These are phyloP conservation scores for Gloeopeniophorella convolvens DNA, from an alignment of 768 basidiomycete genomes.

Conservation along the genomic window DNA sequence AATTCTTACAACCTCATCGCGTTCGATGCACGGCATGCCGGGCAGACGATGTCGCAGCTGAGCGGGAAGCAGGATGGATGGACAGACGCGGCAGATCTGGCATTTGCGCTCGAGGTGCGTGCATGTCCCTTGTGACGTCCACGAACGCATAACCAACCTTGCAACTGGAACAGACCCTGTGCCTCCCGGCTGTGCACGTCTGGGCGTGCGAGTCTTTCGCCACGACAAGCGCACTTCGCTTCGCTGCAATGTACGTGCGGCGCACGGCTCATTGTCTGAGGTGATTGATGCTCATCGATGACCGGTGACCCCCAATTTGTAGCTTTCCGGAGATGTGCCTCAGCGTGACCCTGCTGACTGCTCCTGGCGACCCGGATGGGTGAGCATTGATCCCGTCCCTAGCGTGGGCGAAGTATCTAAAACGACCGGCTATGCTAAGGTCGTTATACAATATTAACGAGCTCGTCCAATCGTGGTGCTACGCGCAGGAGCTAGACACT, in stretches of 20 bases:
- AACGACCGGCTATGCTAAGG: not conserved
- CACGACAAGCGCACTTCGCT: constrained; percentile 24
- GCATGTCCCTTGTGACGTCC: not conserved
- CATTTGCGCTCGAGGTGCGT: constrained; percentile 20
- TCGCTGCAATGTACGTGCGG: constrained; percentile 20
- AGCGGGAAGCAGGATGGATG: constrained; percentile 23
- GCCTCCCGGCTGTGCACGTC: constrained; percentile 24
- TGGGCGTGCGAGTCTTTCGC: constrained; percentile 24
- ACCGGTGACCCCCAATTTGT: not conserved
- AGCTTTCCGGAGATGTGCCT: constrained; percentile 22
- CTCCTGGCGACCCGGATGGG: constrained; percentile 13
- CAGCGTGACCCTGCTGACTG: constrained; percentile 17
- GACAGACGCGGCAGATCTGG: constrained; percentile 27
- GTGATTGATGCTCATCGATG: not conserved
- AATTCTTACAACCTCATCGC: constrained; percentile 25
- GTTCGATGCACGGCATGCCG: constrained; percentile 23
- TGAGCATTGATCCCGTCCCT: not conserved
- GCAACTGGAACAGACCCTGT: constrained; percentile 14
- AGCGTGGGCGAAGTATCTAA: not conserved
- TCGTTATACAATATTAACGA: constrained; percentile 19
- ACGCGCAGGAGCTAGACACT: constrained; percentile 22
- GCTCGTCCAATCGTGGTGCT: constrained; percentile 23
- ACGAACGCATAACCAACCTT: not conserved
- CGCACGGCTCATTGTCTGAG: not conserved
- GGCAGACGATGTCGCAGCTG: constrained; percentile 17